phyloP scores from a whole-genome alignment of 2,329 filamentous ascomycete genomes.

The Cordyceps cateniannulata region DNA sequence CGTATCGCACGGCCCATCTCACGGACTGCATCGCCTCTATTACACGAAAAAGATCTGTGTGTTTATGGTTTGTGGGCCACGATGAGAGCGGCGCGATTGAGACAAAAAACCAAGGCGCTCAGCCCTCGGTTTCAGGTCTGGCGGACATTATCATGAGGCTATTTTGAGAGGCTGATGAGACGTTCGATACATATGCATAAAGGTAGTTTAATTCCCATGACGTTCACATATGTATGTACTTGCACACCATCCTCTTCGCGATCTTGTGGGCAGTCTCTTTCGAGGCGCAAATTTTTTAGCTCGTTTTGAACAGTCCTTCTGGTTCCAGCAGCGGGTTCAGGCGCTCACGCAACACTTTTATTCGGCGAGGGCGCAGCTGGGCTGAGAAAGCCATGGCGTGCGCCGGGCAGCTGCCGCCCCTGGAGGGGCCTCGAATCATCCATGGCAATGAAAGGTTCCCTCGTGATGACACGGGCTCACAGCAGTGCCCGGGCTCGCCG shows the following conservation, averaged over 20 bases:
- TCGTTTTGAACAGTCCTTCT: too few relatives aligned
- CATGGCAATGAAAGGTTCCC: neutral
- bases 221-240: neutral
- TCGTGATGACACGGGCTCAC: too few relatives aligned
- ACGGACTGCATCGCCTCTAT: neutral
- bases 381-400: neutral
- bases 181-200: neutral
- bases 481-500: neutral
- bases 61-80: neutral
- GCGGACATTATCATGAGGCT: neutral
- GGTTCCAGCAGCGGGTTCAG: too few relatives aligned
- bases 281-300: too few relatives aligned
- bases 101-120: neutral
- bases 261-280: too few relatives aligned
- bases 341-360: too few relatives aligned
- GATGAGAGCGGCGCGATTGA: neutral
- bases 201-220: neutral
- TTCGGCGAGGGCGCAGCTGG: neutral
- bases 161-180: neutral
- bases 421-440: neutral
- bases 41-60: neutral
- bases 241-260: neutral
- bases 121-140: conserved; percentile 1
- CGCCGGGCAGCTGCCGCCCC: neutral
- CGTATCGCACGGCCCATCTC: neutral